Evolutionary conservation across 495 filamentous ascomycete species (phyloP).

Genomic region (Xylaria flabelliformis): DNA sequence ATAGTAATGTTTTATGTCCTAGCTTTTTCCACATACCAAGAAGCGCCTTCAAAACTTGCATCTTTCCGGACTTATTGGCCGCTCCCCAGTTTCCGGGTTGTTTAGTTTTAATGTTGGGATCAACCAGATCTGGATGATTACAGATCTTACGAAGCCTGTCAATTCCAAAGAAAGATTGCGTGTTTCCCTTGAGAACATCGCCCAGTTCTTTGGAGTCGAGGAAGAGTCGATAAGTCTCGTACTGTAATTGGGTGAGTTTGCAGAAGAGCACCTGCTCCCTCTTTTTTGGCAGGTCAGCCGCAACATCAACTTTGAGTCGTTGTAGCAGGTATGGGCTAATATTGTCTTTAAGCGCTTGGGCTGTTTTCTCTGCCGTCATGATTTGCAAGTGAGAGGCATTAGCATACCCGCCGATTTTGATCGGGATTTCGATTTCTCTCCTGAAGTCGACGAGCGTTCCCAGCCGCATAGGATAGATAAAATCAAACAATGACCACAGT

Average conservation of each 20-base stretch:
- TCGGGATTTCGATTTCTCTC: slow-evolving; percentile 88
- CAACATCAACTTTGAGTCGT: slow-evolving; percentile 91
- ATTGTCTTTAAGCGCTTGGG: slow-evolving; percentile 85
- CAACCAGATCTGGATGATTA: slow-evolving; percentile 89
- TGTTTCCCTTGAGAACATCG: slow-evolving; percentile 72
- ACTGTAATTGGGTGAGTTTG: slow-evolving; percentile 79
- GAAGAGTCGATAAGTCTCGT: slow-evolving; percentile 77
- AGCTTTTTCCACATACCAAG: slow-evolving; percentile 83
- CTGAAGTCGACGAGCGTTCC: slow-evolving; percentile 90
- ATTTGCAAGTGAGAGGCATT: slow-evolving; percentile 92
- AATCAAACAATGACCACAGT: slow-evolving; percentile 96
- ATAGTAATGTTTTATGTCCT: slow-evolving; percentile 90
- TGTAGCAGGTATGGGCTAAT: slow-evolving; percentile 95
- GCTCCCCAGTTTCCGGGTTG: slow-evolving; percentile 74
- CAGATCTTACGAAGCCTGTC: slow-evolving; percentile 95
- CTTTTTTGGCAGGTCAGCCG: slow-evolving; percentile 90
- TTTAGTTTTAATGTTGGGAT: slow-evolving; percentile 66
- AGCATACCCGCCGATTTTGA: slow-evolving; percentile 88
- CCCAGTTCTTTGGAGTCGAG: slow-evolving; percentile 83
- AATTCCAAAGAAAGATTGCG: slow-evolving; percentile 85
- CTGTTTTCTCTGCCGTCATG: slow-evolving; percentile 88
- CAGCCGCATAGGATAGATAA: slow-evolving; percentile 92
- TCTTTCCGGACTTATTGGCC: slow-evolving; percentile 82
- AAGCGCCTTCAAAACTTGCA: slow-evolving; percentile 87
- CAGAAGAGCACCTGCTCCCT: slow-evolving; percentile 95